Evolutionary conservation across 345 rosid genomes (phyloP).

Genomic region (Hirschfeldia incana): DNA sequence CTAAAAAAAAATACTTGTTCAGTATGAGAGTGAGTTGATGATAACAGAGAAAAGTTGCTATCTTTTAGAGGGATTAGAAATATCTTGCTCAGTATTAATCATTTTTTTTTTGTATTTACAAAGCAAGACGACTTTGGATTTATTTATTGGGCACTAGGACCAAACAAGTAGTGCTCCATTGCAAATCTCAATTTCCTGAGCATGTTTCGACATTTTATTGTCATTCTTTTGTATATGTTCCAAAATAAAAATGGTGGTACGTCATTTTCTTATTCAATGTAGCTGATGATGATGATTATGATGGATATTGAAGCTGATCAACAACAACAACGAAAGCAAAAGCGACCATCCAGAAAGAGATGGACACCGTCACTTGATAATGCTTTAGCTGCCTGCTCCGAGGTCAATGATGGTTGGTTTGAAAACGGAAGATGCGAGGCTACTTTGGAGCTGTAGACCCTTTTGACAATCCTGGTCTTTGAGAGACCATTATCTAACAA

Average conservation of each 20-base stretch:
- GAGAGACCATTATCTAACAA: conserved; percentile 53
- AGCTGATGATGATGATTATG: conserved; percentile 41
- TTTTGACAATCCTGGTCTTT: conserved; percentile 55
- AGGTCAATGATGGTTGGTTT: conserved; percentile 40
- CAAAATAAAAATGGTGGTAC: background rate
- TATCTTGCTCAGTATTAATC: too few relatives aligned
- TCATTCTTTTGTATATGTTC: background rate
- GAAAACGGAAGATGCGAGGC: conserved; percentile 37
- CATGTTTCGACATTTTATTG: background rate
- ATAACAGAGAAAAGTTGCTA: too few relatives aligned
- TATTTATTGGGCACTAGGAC: too few relatives aligned
- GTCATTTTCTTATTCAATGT: background rate
- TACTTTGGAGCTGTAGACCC: conserved; percentile 65
- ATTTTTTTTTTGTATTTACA: too few relatives aligned
- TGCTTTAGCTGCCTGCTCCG: conserved; percentile 54
- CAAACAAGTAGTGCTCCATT: too few relatives aligned
- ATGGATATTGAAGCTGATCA: conserved; percentile 45
- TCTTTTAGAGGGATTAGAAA: too few relatives aligned
- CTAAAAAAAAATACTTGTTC: too few relatives aligned
- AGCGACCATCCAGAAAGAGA: conserved; percentile 58
- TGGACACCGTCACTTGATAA: conserved; percentile 67
- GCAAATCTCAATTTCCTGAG: background rate
- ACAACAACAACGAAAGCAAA: conserved; percentile 54
- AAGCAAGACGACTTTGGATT: too few relatives aligned
- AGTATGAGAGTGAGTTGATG: too few relatives aligned